Percentiles rank a stretch among this genome's conserved stretches.
Evolutionary conservation across 306 rosid species (phyloP).

Genomic region (Phaseolus lunatus): DNA sequence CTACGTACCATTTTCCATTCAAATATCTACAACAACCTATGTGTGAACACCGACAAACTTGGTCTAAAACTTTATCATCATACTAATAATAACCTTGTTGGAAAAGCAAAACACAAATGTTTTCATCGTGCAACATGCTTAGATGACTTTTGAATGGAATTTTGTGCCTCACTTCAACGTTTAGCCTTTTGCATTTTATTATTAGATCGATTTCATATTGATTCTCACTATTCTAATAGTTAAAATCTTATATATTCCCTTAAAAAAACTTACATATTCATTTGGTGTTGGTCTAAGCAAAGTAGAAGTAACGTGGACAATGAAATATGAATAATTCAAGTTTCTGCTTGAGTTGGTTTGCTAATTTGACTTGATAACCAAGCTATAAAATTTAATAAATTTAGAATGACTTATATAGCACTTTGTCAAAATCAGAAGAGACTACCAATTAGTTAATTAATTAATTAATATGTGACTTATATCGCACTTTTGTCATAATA

Average conservation of each 20-base stretch:
- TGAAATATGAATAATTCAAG: background rate
- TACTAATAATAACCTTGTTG: background rate
- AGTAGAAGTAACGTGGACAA: background rate
- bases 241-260: background rate
- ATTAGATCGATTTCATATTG: background rate
- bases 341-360: background rate
- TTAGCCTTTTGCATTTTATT: background rate
- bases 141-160: background rate
- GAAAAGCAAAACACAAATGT: background rate
- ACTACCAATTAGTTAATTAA: background rate
- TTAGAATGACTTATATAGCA: background rate
- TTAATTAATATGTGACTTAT: background rate
- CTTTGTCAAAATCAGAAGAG: background rate
- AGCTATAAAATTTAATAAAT: background rate
- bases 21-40: background rate
- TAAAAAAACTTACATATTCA: background rate
- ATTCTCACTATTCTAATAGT: background rate
- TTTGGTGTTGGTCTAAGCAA: background rate
- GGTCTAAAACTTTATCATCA: background rate
- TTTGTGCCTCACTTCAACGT: background rate
- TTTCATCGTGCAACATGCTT: too few species aligned
- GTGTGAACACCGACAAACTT: background rate
- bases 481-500: background rate
- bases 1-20: too few species aligned
- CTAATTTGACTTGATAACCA: constrained; percentile 20